These are phyloP conservation scores for Lyophyllum decastes DNA, from an alignment of 768 basidiomycete genomes.

Conservation along the genomic window DNA sequence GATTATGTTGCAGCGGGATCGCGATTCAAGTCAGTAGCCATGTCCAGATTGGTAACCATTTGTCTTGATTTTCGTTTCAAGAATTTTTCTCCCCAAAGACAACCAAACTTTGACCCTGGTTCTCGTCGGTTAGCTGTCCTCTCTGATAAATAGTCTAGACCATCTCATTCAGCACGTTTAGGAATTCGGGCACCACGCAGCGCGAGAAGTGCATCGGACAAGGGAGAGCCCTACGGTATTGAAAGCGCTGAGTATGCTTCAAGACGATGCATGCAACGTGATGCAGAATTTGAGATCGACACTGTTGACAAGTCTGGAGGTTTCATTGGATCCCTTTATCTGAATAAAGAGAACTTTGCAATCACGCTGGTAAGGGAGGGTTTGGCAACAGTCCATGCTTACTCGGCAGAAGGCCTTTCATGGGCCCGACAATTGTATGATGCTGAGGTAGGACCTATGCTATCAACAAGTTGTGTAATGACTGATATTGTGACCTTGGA, in stretches of 20 bases:
- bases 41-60: not conserved
- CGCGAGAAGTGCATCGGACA: conserved; percentile 78
- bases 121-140: conserved; percentile 60
- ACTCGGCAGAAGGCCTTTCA: conserved; percentile 80
- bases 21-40: conserved; percentile 77
- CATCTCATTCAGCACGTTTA: conserved; percentile 22
- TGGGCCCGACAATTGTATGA: conserved; percentile 82
- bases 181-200: conserved; percentile 91
- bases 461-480: not conserved
- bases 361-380: conserved; percentile 85
- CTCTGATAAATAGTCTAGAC: not conserved
- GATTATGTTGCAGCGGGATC: conserved; percentile 95
- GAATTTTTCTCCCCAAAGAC: conserved; percentile 85
- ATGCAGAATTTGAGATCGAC: conserved; percentile 92
- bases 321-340: conserved; percentile 86
- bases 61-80: conserved; percentile 24
- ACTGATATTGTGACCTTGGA: not conserved
- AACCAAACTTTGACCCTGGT: conserved; percentile 94
- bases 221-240: conserved; percentile 83
- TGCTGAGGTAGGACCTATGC: conserved; percentile 63
- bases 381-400: conserved; percentile 83
- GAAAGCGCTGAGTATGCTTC: conserved; percentile 84
- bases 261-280: conserved; percentile 88
- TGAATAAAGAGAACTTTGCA: conserved; percentile 90
- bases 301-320: conserved; percentile 92